Evolutionary conservation across 306 rosid species (phyloP), one percentile per base, ranked within the genome.

Genomic region (Rosa rugosa): DNA sequence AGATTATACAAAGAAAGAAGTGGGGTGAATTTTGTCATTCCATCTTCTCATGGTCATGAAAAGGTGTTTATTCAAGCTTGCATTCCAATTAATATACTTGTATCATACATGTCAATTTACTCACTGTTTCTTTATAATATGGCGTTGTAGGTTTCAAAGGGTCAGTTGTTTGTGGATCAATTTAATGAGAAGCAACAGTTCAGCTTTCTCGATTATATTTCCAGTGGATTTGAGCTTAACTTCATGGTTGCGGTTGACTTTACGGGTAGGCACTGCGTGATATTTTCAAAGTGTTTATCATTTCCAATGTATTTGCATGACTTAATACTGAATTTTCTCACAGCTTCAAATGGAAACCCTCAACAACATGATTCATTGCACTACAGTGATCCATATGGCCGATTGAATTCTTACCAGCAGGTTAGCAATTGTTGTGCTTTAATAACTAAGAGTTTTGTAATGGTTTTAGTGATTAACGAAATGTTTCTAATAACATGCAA

Each of bases 241-340:
- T 95, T 91, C 79, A 92, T 92, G 99, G 98, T 95, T 67, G 98
- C 96, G 4, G 86, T 95, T 18, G 99, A 95, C 76, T 92, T 95
- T 88, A 95, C 96, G 0, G 94, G 99, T 95, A 82, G 16, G 49
- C 41, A 49, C 14, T 49, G 20, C 22, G 67, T 69, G 38, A 46
- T 65, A 23, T 69, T 70, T 54, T 69, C 2, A 1, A 22, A 8
- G 27, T 66, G 45, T 38, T 25, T 66, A 17, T 66, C 22, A 38
- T 38, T 38, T 38, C 67, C 49, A 38, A 75, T 44, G 5, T 51
- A 27, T 31, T 38, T 77, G 49, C 64, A 41, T 72, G 36, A 17
- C 62, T 41, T 79, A 49, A 84, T 69, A 16, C 49, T 62, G 42
- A 56, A 82, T 41, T 69, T 74, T 85, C 23, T 83, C 60, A 66